Base-by-base conservation (phyloP, 78 protist species). In the Isochrysis galbana region DNA sequence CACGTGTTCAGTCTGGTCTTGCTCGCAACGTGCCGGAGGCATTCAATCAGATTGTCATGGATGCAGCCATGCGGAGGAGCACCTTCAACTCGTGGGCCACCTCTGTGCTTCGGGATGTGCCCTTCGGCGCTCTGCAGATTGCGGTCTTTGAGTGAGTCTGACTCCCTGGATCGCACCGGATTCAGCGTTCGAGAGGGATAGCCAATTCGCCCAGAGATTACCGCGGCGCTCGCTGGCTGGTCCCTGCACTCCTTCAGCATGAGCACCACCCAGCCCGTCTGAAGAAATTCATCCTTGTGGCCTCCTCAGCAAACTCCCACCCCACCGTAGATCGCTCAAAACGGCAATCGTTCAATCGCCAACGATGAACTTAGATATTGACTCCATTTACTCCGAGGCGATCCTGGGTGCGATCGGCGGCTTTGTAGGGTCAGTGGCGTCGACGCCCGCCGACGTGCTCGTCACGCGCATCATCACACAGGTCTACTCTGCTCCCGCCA, bases 141-240 rank as follows among this genome's bases (percentile, higher is more conserved):
- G 91, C 91, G 21, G 48, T 87, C 46, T 87, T 87, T 48, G 91
- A 87, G 90, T 32, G n/a, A n/a, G n/a, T n/a, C n/a, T n/a, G n/a
- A n/a, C n/a, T n/a, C n/a, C n/a, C n/a, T n/a, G 86, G 51, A 38
- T 78, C 42, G n/a, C n/a, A n/a, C n/a, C n/a, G n/a, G n/a, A n/a
- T n/a, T n/a, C n/a, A n/a, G n/a, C n/a, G n/a, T n/a, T n/a, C n/a
- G n/a, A n/a, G n/a, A n/a, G n/a, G n/a, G n/a, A n/a, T n/a, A n/a
- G n/a, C n/a, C n/a, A n/a, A n/a, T n/a, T n/a, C n/a, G n/a, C n/a
- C n/a, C n/a, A n/a, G n/a, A n/a, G n/a, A n/a, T n/a, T n/a, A n/a
- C n/a, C n/a, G n/a, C n/a, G n/a, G n/a, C n/a, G n/a, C n/a, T n/a
- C n/a, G n/a, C n/a, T n/a, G n/a, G n/a, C n/a, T n/a, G n/a, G n/a